Conservation (phyloP, 2,329 filamentous ascomycete genomes). For the Teratosphaeria pseudoeucalypti region DNA sequence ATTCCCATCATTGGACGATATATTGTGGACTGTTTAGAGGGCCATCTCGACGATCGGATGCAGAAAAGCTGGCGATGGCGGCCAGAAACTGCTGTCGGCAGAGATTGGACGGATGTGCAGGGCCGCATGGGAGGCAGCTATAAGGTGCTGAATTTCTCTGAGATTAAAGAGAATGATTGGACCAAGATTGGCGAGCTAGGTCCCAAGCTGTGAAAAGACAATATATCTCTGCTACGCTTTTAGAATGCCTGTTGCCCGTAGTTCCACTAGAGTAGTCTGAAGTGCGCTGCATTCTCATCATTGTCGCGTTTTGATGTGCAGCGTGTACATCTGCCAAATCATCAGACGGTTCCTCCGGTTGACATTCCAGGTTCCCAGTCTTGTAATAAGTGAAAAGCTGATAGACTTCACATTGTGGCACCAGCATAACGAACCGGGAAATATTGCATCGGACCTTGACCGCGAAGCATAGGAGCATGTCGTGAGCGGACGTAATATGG, state of each 20-base stretch:
- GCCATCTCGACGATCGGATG: slow-evolving; percentile 32
- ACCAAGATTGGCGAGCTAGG: neutral
- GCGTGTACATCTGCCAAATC: too few relatives aligned
- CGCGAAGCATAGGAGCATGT: too few relatives aligned
- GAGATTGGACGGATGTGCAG: slow-evolving; percentile 41
- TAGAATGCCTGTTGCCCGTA: neutral
- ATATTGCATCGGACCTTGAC: too few relatives aligned
- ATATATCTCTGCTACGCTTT: neutral
- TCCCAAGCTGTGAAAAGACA: neutral
- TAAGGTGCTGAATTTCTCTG: slow-evolving; percentile 34
- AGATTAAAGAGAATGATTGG: neutral
- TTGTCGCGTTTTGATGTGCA: too few relatives aligned
- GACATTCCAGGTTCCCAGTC: too few relatives aligned
- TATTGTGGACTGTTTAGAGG: slow-evolving; percentile 40
- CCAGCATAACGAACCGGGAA: too few relatives aligned
- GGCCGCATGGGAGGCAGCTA: slow-evolving; percentile 38
- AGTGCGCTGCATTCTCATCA: neutral
- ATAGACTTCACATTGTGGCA: too few relatives aligned
- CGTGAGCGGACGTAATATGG: too few relatives aligned
- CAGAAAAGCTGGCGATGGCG: slow-evolving; percentile 40
- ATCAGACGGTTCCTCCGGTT: too few relatives aligned
- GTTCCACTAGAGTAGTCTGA: neutral
- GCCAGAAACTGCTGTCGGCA: slow-evolving; percentile 37
- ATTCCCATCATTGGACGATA: slow-evolving; percentile 42
- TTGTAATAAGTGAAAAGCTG: too few relatives aligned